phyloP scores from a whole-genome alignment of 352 stramenopile species.

The Globisporangium camurandrum region DNA sequence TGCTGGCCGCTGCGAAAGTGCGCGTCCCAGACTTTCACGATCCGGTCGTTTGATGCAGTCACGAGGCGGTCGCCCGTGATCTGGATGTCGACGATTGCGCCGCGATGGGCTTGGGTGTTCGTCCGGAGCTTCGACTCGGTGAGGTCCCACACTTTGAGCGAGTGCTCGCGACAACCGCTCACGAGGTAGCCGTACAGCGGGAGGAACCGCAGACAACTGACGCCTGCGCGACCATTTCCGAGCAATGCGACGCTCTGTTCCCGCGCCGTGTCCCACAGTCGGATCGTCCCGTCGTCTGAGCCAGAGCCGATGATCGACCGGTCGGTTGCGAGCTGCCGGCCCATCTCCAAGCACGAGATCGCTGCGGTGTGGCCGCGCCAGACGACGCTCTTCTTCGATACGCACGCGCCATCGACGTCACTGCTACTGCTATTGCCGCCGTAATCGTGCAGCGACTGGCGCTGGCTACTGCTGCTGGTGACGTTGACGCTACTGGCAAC shows the following conservation, averaged over 20 bases:
- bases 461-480: neutral
- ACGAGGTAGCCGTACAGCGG: constrained; percentile 54
- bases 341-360: constrained; percentile 66
- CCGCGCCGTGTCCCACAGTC: constrained; percentile 66
- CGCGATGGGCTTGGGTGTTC: constrained; percentile 45
- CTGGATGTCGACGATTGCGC: constrained; percentile 54
- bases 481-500: no score
- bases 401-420: constrained; percentile 43
- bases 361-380: constrained; percentile 55
- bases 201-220: constrained; percentile 60
- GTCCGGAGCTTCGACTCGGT: constrained; percentile 39
- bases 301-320: constrained; percentile 57
- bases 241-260: constrained; percentile 51
- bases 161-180: constrained; percentile 37
- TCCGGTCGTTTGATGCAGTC: constrained; percentile 65
- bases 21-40: constrained; percentile 75
- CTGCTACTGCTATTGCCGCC: no score
- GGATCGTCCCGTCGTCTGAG: constrained; percentile 58
- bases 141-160: constrained; percentile 73
- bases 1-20: constrained; percentile 42
- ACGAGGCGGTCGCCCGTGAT: constrained; percentile 65
- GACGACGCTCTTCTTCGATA: constrained; percentile 55
- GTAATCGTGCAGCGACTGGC: constrained; percentile 5
- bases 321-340: constrained; percentile 49
- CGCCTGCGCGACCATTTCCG: constrained; percentile 24